Conservation (phyloP, 257 asterid species). For the Leptodermis oblonga region DNA sequence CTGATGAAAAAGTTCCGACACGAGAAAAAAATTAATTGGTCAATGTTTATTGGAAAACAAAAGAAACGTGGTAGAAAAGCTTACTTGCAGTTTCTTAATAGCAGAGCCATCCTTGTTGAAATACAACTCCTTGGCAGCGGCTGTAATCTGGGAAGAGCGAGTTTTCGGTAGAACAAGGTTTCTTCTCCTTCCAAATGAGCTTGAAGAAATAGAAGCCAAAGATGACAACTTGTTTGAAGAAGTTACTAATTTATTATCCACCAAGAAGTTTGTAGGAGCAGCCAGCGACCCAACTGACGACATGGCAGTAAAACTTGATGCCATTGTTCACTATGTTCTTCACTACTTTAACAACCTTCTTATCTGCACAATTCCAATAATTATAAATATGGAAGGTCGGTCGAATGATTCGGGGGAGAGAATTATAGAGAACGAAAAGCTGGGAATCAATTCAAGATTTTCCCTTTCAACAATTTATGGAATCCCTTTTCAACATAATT, state of each 20-base stretch:
- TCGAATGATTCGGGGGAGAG: not conserved
- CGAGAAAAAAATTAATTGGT: not conserved
- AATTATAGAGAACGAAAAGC: not conserved
- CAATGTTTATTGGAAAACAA: not conserved
- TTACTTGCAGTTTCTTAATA: conserved; percentile 77
- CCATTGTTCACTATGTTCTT: too few species aligned
- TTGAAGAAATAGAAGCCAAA: conserved; percentile 53
- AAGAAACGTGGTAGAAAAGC: not conserved
- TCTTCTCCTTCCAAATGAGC: conserved; percentile 52
- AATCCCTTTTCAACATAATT: not conserved
- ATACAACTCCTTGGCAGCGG: conserved; percentile 82
- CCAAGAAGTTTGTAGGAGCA: conserved; percentile 50
- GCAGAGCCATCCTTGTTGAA: conserved; percentile 98
- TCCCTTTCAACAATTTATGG: not conserved
- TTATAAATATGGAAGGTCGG: not conserved
- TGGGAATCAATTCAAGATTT: not conserved
- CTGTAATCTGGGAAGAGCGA: conserved; percentile 48
- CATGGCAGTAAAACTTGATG: conserved; percentile 68
- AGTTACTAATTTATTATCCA: conserved; percentile 45
- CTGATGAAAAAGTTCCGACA: not conserved
- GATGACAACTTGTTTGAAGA: conserved; percentile 63
- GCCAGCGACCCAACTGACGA: conserved; percentile 73
- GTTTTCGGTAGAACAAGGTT: conserved; percentile 37
- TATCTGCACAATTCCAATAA: not conserved
- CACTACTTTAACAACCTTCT: conserved; percentile 8